Evolutionary conservation across 2,329 filamentous ascomycete species (phyloP), one percentile per base, ranked within the genome.

Genomic region (Uncinocarpus reesii): DNA sequence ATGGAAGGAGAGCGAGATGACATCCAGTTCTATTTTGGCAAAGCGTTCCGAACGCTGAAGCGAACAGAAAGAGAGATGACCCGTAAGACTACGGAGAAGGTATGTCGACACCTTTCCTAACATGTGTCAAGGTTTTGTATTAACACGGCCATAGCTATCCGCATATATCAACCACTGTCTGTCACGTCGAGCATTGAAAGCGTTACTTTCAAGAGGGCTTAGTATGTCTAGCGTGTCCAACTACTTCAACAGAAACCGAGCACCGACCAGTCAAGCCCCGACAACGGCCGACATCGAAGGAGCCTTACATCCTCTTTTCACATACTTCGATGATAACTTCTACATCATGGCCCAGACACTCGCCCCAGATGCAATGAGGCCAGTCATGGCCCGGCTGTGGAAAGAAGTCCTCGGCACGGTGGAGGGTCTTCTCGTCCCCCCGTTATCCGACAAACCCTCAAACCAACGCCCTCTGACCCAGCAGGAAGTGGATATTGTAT

Each of bases 1-100:
- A 98, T 98, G 92, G 92, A 98, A 69, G 92, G 92, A 44, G 92
- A 98, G 68, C 79, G 92, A 53, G 92, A 98, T 62, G 92, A 98
- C 62, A 98, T 98, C 50, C 86, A 95, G 60, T 98, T 98, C 66
- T 90, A 95, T 62, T 96, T 96, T 66, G 92, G 89, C 58, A 96
- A 95, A 68, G 86, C 92, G 21, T 98, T 98, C 71, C 79, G 92
- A 40, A 87, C 90, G 52, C 74, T 98, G 57, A 96, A 96, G 73
- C 80, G 92, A 56, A 94, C 90, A 0, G 90, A 98, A 69, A 79
- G 90, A 59, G 92, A 98, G 65, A 98, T 98, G 92, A 94, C 93
- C 47, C 80, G 92, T 53, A 93, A 89, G 68, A 92, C 96, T 60
- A 96, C 92, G 6, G 92, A 96, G 70, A 98, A 98, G 81, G 86